Evolutionary conservation across 2,329 filamentous ascomycete genomes (phyloP).

Genomic region (Leptographium wingfieldii): DNA sequence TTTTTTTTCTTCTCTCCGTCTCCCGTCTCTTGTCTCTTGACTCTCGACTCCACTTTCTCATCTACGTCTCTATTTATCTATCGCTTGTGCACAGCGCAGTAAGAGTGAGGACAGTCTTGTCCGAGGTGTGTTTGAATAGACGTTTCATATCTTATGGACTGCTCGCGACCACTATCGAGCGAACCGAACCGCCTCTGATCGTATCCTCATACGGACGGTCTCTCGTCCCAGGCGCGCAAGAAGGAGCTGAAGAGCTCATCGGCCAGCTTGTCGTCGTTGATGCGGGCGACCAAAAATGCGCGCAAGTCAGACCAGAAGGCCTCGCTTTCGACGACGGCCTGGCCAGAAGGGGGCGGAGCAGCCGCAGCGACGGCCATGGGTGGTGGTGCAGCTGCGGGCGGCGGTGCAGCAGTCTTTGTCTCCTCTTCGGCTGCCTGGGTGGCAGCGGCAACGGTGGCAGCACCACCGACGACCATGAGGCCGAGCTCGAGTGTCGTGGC

Average conservation of each 20-base stretch:
- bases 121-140: neutral
- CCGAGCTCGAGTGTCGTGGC: constrained; percentile 57
- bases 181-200: neutral
- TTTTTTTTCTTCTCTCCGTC: neutral
- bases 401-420: constrained; percentile 22
- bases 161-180: neutral
- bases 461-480: constrained; percentile 79
- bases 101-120: neutral
- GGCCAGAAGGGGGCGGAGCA: constrained; percentile 5
- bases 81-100: neutral
- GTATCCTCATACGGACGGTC: constrained; percentile 2
- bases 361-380: neutral
- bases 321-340: constrained; percentile 50
- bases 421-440: constrained; percentile 24
- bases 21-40: neutral
- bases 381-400: neutral
- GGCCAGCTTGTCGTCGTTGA: constrained; percentile 57
- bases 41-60: too few species aligned
- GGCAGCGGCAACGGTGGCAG: constrained; percentile 21
- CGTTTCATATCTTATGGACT: too few species aligned
- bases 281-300: constrained; percentile 65
- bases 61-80: neutral
- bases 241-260: constrained; percentile 56
- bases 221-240: constrained; percentile 53
- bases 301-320: constrained; percentile 81